Evolutionary conservation across 257 asterid genomes (phyloP).

Genomic region (Cruciata laevipes): DNA sequence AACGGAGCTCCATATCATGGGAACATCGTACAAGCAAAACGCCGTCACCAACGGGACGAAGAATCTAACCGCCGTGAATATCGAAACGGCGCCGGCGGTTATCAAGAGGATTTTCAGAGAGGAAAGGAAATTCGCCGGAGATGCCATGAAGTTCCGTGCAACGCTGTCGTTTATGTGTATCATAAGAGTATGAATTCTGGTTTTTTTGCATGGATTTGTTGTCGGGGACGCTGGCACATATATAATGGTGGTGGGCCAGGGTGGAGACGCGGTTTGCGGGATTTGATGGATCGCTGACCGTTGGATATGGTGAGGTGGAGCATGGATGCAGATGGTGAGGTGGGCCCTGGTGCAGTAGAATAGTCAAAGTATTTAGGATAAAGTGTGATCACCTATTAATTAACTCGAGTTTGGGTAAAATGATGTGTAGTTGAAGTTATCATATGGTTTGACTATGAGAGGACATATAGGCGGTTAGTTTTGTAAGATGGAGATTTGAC

Average conservation of each 20-base stretch:
- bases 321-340: neutral
- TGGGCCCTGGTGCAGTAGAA: constrained; percentile 3
- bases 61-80: constrained; percentile 31
- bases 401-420: neutral
- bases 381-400: constrained; percentile 2
- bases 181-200: neutral
- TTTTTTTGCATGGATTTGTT: constrained; percentile 9
- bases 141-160: constrained; percentile 5
- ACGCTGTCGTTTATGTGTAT: neutral
- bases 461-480: constrained; percentile 11
- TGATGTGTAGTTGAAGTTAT: neutral
- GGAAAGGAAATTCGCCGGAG: constrained; percentile 24
- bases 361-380: constrained; percentile 10
- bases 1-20: constrained; percentile 37
- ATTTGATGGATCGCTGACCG: constrained; percentile 36
- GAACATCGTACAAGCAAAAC: constrained; percentile 25
- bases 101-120: constrained; percentile 43
- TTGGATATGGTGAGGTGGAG: constrained; percentile 21
- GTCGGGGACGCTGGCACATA: constrained; percentile 5
- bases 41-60: constrained; percentile 32
- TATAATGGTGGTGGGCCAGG: constrained; percentile 9
- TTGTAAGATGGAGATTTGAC: neutral
- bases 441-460: neutral
- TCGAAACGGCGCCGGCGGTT: constrained; percentile 43
- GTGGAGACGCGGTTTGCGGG: constrained; percentile 38